These are phyloP conservation scores for Globisporangium cystogenes DNA, from an alignment of 352 stramenopile genomes.

Conservation along the genomic window DNA sequence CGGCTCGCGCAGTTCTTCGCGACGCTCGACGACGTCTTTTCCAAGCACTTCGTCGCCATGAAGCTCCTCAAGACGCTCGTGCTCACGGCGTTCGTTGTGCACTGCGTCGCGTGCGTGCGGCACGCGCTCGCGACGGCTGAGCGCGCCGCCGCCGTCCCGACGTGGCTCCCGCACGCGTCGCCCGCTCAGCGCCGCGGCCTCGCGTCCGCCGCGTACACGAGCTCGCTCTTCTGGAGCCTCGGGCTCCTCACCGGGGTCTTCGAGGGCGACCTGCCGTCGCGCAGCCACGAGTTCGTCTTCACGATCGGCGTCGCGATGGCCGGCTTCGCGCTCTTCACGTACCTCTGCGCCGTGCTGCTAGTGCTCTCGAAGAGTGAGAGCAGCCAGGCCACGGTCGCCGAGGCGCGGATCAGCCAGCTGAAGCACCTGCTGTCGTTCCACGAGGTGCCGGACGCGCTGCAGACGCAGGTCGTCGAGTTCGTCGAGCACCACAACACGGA, in stretches of 20 bases:
- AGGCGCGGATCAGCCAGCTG: conserved; percentile 62
- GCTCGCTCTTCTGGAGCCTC: conserved; percentile 66
- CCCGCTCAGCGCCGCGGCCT: conserved; percentile 12
- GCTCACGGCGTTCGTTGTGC: conserved; percentile 37
- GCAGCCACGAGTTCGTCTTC: conserved; percentile 43
- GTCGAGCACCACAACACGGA: conserved; percentile 62
- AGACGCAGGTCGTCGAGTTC: conserved; percentile 53
- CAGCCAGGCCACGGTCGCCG: conserved; percentile 39
- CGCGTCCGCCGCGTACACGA: conserved; percentile 9
- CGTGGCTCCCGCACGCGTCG: conserved; percentile 39
- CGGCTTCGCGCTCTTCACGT: conserved; percentile 65
- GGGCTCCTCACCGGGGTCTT: conserved; percentile 48
- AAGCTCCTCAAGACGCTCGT: conserved; percentile 55
- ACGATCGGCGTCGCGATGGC: conserved; percentile 48
- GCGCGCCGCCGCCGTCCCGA: too few relatives aligned
- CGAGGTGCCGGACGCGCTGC: conserved; percentile 37
- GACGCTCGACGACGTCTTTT: conserved; percentile 61
- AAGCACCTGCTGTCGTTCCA: conserved; percentile 64
- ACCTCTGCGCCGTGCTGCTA: conserved; percentile 66
- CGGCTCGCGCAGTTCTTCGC: conserved; percentile 43
- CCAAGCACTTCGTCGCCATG: conserved; percentile 43
- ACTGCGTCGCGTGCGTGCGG: conserved; percentile 47
- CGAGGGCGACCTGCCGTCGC: conserved; percentile 54
- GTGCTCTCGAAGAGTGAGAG: conserved; percentile 69
- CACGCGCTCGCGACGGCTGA: conserved; percentile 45